Evolutionary conservation across 805 yeast species (phyloP).

Genomic region (Kodamaea leandrae): DNA sequence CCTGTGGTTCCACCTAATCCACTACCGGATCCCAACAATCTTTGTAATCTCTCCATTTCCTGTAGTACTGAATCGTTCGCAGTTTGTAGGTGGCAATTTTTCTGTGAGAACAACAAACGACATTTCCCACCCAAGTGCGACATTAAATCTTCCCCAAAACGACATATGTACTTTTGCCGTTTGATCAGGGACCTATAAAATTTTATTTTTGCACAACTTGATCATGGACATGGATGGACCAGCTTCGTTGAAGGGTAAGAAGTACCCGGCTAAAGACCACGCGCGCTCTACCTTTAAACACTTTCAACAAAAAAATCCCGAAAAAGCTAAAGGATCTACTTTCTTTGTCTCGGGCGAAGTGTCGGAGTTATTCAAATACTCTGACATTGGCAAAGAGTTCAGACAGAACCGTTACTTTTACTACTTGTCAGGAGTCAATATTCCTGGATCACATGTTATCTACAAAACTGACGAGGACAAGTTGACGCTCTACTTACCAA

Average conservation of each 20-base stretch:
- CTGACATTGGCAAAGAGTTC: slow-evolving; percentile 74
- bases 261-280: slow-evolving; percentile 84
- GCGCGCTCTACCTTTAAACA: slow-evolving; percentile 52
- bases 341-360: slow-evolving; percentile 63
- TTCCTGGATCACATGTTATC: slow-evolving; percentile 72
- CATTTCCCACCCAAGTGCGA: background rate
- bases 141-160: background rate
- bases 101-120: background rate
- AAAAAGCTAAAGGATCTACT: slow-evolving; percentile 21
- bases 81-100: slow-evolving; percentile 4
- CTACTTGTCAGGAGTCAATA: slow-evolving; percentile 78
- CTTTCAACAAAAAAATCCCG: slow-evolving; percentile 25
- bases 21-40: slow-evolving; percentile 45
- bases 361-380: slow-evolving; percentile 61
- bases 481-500: slow-evolving; percentile 74
- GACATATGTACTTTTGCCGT: no score
- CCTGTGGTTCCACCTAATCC: slow-evolving; percentile 45
- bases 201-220: background rate
- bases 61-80: slow-evolving; percentile 2
- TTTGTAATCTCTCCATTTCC: slow-evolving; percentile 48
- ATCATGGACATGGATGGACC: slow-evolving; percentile 12
- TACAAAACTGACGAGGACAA: slow-evolving; percentile 53
- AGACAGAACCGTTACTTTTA: slow-evolving; percentile 91
- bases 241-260: slow-evolving; percentile 30
- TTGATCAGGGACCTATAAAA: background rate